Base-by-base conservation (phyloP, 1,284 basidiomycete genomes). In the Malassezia equina region DNA sequence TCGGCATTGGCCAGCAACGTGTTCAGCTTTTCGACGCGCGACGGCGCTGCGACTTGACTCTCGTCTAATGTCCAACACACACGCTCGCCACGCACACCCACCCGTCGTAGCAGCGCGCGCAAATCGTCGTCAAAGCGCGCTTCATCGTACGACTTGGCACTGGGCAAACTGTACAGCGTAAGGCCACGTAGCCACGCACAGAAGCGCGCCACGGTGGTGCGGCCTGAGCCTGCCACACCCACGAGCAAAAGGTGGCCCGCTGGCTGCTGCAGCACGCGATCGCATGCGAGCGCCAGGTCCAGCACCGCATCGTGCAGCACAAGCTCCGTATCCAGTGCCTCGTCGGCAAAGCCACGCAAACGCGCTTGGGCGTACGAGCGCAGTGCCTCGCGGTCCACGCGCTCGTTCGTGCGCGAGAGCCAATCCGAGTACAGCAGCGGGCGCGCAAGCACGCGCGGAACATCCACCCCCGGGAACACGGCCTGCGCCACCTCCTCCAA, bases 41-140 rank as follows among this genome's bases (percentile, higher is more conserved):
- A 94, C 5, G 94, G 90, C 75, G 98, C 93, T 33, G 96, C 84
- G 25, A 98, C 91, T 69, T 99, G 98, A 1, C 90, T 94, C 76
- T 99, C 94, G 76, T 99, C 94, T 40, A 99, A 96, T 76, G 98
- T 96, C 81, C 98, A 99, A 74, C 90, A 96, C 36, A 99, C 86
- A 78, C 96, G 96, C 77, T 99, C 94, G 64, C 90, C 91, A 74
- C 96, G 96, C 79, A 90, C 94, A 6, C 94, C 95, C 0, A 93
- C 81, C 25, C 94, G 84, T 33, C 91, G 86, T 28, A 99, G 83
- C 1, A 99, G 89, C 0, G 84, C 86, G 27, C 94, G 84, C 43
- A 99, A 80, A 73, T 99, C 94, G 62, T 98, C 93, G 66, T 98
- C 94, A 69, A 99, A 99, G 76, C 98, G 90, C 25, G 91, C 90